Base-by-base conservation (phyloP, 2,329 filamentous ascomycete genomes). In the Colletotrichum gloeosporioides region DNA sequence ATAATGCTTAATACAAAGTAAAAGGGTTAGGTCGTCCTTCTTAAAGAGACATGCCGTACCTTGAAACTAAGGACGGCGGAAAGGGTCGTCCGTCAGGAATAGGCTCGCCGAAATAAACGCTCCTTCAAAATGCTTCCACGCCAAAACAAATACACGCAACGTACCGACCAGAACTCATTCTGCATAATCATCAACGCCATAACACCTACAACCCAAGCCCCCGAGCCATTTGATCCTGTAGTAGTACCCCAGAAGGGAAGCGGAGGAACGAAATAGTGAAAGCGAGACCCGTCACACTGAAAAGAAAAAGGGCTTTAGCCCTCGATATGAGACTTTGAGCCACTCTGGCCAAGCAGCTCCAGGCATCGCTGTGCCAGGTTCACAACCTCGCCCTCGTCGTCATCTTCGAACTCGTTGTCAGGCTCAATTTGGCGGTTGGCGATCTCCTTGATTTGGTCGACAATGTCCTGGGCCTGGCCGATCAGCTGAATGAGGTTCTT, bases 371-470 rank as follows among this genome's bases (percentile, higher is more conserved):
- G 94, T 29, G 97, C 96, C 80, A 99, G 91, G 79, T 93, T 96
- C 78, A 98, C 95, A 61, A 98, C 96, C 84, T 99, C 96, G 73
- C 94, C 95, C 84, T 98, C 96, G 62, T 97, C 96, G 76, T 98
- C 96, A 80, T 98, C 96, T 64, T 94, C 95, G 78, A 93, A 93
- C 79, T 96, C 95, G 78, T 96, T 94, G 75, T 98, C 96, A 1
- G 95, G 94, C 81, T 98, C 96, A 78, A 98, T 91, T 80, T 94
- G 95, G 82, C 95, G 95, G 82, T 98, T 96, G 25, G 96, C 95
- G 82, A 99, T 99, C 78, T 92, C 92, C 84, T 95, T 95, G 78
- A 99, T 97, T 90, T 98, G 96, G 77, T 95, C 92, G 73, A 98
- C 95, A 79, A 99, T 94, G 79, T 98, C 95, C 78, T 96, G 95